Base-by-base conservation (phyloP, 805 yeast genomes). In the Metschnikowia lochheadii region DNA sequence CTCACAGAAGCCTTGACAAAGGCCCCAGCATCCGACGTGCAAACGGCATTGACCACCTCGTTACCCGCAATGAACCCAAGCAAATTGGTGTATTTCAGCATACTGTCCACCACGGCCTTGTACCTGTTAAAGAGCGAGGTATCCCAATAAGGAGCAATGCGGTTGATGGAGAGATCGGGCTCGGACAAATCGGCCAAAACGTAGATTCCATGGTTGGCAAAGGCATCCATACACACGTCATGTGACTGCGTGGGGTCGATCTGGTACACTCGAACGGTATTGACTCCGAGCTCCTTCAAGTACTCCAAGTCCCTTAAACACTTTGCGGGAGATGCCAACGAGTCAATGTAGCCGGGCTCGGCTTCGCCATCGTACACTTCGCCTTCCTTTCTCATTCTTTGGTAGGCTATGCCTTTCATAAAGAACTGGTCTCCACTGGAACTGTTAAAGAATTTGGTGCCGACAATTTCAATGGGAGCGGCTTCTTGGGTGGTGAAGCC, bases 361-460 rank as follows among this genome's bases (percentile, higher is more conserved):
- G 55, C 46, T 1, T 53, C 48, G 11, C 54, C 55, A 33, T 59
- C 62, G 42, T 56, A 63, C 55, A 45, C 26, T 61, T 64, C 59
- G 61, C 60, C 62, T 55, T 73, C 74, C 47, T 80, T 79, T 13
- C 83, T 76, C 57, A 83, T 79, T 40, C 85, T 83, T 70, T 90
- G 97, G 69, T 90, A 89, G 0, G 96, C 96, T 46, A 89, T 79
- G 57, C 97, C 97, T 62, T 82, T 84, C 62, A 91, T 79, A 69
- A 83, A 91, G 70, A 91, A 91, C 70, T 89, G 96, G 40, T 86
- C 79, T 10, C 90, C 92, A 56, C 84, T 81, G 56, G 74, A 76
- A 17, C 84, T 70, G 68, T 82, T 80, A 68, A 85, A 89, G 69
- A 92, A 89, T 68, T 87, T 85, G 74, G 80, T 85, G 6, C 92